Evolutionary conservation across 2,329 filamentous ascomycete species (phyloP), one percentile per base, ranked within the genome.

Genomic region (Cladosporium sp.): DNA sequence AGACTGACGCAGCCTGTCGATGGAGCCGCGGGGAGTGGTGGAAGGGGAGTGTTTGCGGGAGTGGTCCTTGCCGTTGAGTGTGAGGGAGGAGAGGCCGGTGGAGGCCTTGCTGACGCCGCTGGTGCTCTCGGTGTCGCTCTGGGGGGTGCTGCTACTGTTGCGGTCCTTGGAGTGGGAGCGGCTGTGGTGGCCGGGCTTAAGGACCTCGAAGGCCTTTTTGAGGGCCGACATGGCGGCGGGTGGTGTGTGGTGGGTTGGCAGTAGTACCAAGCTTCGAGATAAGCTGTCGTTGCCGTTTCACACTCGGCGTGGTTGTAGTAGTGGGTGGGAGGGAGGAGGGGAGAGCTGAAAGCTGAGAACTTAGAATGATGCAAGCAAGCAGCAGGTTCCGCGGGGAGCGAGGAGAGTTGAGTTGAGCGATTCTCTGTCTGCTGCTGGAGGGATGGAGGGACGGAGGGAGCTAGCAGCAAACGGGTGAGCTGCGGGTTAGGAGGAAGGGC

Each of bases 171-270:
- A 65, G 30, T 32, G 47, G 12, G 64, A 65, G 30, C 64, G 55
- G 55, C 55, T 59, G 66, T 71, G 73, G 66, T 70, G 73, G 49
- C 71, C 74, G 36, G 79, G 74, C 74, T 80, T 80, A 68, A 83
- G 75, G 60, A 77, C 79, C 69, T 73, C 76, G 72, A 83, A 74
- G 32, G 79, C 81, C 72, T 82, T 82, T 71, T 82, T 83, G 70
- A 83, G 78, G 63, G 80, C 79, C 11, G 74, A 71, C 74, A 76
- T 76, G 67, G 54, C 47, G 30, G 47, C 44, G 47, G 47, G 2
- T 15, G 68, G 3, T 47, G 36, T 59, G 47, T 32, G 41, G 32
- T 47, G 32, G 21, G 38, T 7, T 57, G 62, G 49, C 30, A 21
- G 21, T 26, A 12, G 51, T 6, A 41, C 24, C 51, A 57, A 64